phyloP scores from a whole-genome alignment of 805 yeast species.

The Danielia oregonensis region DNA sequence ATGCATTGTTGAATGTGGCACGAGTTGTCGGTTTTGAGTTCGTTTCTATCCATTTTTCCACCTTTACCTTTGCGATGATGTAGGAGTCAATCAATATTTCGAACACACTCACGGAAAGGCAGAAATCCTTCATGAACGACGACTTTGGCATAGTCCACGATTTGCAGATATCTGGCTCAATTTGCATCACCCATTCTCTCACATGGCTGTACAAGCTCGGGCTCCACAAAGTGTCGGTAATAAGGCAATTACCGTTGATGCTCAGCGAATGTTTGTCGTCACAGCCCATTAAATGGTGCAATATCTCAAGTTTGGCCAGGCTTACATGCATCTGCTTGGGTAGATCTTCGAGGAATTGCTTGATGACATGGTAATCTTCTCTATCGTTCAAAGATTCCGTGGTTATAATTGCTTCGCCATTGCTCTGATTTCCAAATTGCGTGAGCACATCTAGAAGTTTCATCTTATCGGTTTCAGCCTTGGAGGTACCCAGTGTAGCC shows the following conservation, averaged over 20 bases:
- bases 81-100: slow-evolving; percentile 47
- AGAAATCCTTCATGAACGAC: slow-evolving; percentile 6
- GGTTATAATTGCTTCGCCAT: slow-evolving; percentile 3
- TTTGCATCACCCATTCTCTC: slow-evolving; percentile 30
- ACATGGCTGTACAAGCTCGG: not conserved
- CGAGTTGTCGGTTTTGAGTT: slow-evolving; percentile 16
- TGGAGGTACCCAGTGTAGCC: slow-evolving; percentile 1
- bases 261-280: too few species aligned
- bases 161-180: slow-evolving; percentile 21
- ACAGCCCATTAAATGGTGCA: slow-evolving; percentile 24
- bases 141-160: slow-evolving; percentile 1
- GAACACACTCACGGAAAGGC: slow-evolving; percentile 35
- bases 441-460: slow-evolving; percentile 35
- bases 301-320: slow-evolving; percentile 19
- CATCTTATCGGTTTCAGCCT: slow-evolving; percentile 26
- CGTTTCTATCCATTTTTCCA: slow-evolving; percentile 17
- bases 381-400: slow-evolving; percentile 4
- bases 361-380: slow-evolving; percentile 9
- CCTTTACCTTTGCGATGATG: slow-evolving; percentile 28
- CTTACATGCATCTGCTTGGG: slow-evolving; percentile 17
- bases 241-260: slow-evolving; percentile 19
- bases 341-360: slow-evolving; percentile 11
- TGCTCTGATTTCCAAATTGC: slow-evolving; percentile 22
- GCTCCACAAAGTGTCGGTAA: slow-evolving; percentile 41
- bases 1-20: slow-evolving; percentile 29